Base-by-base conservation (phyloP, 2,329 filamentous ascomycete genomes). In the Monosporascus sp. region DNA sequence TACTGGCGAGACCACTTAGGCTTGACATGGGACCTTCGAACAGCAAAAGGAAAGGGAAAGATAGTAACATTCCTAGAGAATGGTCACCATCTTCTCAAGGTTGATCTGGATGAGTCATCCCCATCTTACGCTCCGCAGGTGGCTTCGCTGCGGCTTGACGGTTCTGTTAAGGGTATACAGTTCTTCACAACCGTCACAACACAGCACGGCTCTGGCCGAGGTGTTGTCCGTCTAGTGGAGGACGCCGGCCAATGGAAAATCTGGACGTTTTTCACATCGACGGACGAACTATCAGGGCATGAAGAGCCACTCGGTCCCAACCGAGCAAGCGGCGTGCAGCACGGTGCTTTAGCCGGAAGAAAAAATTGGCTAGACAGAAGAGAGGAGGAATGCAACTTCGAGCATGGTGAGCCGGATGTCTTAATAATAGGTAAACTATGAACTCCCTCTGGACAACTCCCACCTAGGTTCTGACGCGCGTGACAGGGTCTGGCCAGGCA, bases 1-100 rank as follows among this genome's bases (percentile, higher is more conserved):
- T 83, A 78, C 62, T 85, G 80, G 80, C 72, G 81, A 38, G 82
- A 86, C 60, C 78, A 84, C 51, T 72, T 85, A 3, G 76, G 71
- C 7, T 61, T 85, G 9, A 76, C 78, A 0, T 84, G 80, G 76
- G 74, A 80, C 37, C 72, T 82, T 24, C 78, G 73, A 37, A 85
- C 82, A 0, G 60, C 79, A n/a, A 75, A 78, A 57, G 74, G 76
- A 14, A 63, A 66, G 47, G 58, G 73, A 49, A 70, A 69, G 31
- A 76, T 81, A 45, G 41, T 63, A 50, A 49, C 62, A 2, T 68
- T 66, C 58, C 58, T 75, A 60, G 55, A 67, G 5, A 53, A 51
- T 3, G 62, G 61, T 11, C 65, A 71, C 26, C 58, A 68, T 27
- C 64, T 50, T 45, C 71, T 17, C 54, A 70, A 72, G 11, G 62